These are phyloP conservation scores for Hypoxylon intermedium DNA, from an alignment of 495 filamentous ascomycete species.

Conservation along the genomic window DNA sequence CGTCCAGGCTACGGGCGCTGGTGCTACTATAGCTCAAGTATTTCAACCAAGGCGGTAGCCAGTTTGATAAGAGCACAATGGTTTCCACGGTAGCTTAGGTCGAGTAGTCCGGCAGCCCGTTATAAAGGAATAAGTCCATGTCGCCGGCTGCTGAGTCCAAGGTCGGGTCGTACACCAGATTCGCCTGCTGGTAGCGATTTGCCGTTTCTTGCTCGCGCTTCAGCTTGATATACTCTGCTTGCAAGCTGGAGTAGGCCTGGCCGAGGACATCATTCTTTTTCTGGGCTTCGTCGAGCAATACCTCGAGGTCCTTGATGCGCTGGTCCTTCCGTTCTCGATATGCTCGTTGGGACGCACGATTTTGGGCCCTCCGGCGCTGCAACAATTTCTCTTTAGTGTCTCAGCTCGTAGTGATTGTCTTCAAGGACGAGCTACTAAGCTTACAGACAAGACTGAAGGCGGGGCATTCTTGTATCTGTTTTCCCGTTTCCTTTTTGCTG, in stretches of 20 bases:
- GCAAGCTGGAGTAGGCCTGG: slow-evolving; percentile 51
- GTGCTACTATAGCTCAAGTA: background rate
- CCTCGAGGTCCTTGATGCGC: slow-evolving; percentile 79
- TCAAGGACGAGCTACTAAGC: slow-evolving; percentile 13
- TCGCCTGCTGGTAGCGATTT: slow-evolving; percentile 26
- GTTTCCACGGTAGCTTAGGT: slow-evolving; percentile 11
- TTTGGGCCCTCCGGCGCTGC: slow-evolving; percentile 64
- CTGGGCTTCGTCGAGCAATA: slow-evolving; percentile 68
- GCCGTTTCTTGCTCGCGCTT: slow-evolving; percentile 41
- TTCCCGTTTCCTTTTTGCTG: slow-evolving; percentile 55
- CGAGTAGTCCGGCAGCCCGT: slow-evolving; percentile 19
- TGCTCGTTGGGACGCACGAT: slow-evolving; percentile 71
- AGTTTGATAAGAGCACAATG: too few species aligned
- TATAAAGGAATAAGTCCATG: slow-evolving; percentile 33
- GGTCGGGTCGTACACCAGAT: slow-evolving; percentile 28
- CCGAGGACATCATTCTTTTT: slow-evolving; percentile 52
- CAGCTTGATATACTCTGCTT: slow-evolving; percentile 51
- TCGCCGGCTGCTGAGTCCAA: slow-evolving; percentile 22
- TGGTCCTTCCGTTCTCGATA: slow-evolving; percentile 87
- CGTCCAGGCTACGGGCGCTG: too few species aligned
- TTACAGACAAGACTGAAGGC: slow-evolving; percentile 55
- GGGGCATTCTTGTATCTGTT: slow-evolving; percentile 60
- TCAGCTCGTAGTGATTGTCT: background rate
- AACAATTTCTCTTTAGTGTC: slow-evolving; percentile 29
- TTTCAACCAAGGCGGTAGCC: background rate